These are phyloP conservation scores for Sugiyamaella smithiae DNA, from an alignment of 805 yeast species.

Conservation along the genomic window DNA sequence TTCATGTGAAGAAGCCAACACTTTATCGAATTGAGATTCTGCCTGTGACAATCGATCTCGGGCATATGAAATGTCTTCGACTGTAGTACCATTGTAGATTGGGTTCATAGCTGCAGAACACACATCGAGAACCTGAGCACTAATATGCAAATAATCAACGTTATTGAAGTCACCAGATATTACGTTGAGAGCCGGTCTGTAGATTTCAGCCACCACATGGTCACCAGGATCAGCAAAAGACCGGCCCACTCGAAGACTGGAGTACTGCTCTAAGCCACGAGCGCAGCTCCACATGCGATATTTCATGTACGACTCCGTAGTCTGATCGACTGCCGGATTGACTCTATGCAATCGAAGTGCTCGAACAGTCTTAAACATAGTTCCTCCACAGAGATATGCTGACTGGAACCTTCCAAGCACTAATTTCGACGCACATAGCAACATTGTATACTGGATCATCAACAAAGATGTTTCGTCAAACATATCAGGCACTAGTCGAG, in stretches of 20 bases:
- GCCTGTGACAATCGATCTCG: not conserved
- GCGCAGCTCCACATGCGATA: constrained; percentile 15
- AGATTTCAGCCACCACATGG: not conserved
- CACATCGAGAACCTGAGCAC: not conserved
- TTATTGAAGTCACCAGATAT: not conserved
- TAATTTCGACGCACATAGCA: constrained; percentile 8
- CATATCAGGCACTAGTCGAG: constrained; percentile 15
- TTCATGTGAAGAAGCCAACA: not conserved
- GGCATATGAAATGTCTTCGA: constrained; percentile 5
- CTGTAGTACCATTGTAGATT: not conserved
- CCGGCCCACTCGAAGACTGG: constrained; percentile 13
- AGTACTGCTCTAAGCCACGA: constrained; percentile 11
- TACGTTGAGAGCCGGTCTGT: not conserved
- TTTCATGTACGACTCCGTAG: constrained; percentile 8
- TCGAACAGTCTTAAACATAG: constrained; percentile 7
- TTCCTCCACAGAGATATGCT: constrained; percentile 16
- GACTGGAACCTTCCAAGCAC: constrained; percentile 12
- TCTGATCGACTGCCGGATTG: constrained; percentile 9
- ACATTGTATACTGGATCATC: constrained; percentile 15
- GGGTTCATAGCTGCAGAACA: constrained; percentile 3
- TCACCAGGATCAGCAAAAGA: not conserved
- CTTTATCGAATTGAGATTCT: not conserved
- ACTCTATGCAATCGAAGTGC: constrained; percentile 14
- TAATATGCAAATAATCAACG: not conserved
- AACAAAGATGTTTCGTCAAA: constrained; percentile 13